Conservation (phyloP, 768 basidiomycete genomes). For the Brasilioporus rufonigricans region DNA sequence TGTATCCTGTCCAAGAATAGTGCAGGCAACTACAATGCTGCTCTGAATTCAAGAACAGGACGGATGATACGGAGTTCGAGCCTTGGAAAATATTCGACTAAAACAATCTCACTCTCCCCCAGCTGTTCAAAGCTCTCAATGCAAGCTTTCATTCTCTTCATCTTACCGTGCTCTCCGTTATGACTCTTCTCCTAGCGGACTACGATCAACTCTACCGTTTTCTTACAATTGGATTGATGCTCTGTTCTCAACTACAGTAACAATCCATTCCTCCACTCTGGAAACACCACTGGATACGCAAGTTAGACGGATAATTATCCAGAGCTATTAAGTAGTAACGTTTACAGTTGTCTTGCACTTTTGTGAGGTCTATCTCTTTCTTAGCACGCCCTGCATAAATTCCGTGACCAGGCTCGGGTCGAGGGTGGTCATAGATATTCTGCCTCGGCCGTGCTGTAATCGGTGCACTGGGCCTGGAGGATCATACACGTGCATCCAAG, state of each 20-base stretch:
- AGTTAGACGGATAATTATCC: too few relatives aligned
- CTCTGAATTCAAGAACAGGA: conserved; percentile 84
- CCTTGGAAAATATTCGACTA: conserved; percentile 66
- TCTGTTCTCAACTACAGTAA: conserved; percentile 30
- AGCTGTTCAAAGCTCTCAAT: conserved; percentile 16
- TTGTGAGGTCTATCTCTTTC: not conserved
- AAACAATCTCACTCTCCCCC: conserved; percentile 21
- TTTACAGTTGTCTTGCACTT: not conserved
- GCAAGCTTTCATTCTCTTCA: conserved; percentile 5
- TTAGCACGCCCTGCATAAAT: not conserved
- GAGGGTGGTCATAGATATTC: too few relatives aligned
- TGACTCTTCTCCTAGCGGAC: conserved; percentile 15
- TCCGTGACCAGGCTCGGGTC: too few relatives aligned
- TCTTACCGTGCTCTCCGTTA: not conserved
- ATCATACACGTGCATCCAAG: too few relatives aligned
- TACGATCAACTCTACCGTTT: conserved; percentile 31
- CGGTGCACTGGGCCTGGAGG: too few relatives aligned
- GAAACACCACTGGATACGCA: too few relatives aligned
- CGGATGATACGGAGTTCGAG: conserved; percentile 48
- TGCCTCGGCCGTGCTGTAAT: too few relatives aligned
- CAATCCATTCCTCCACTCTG: conserved; percentile 27
- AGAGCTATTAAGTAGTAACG: too few relatives aligned
- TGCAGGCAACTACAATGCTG: conserved; percentile 68
- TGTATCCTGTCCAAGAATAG: conserved; percentile 58
- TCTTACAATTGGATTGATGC: conserved; percentile 35